Conservation (phyloP, 1,139 yeast genomes). For the Geotrichum fermentans region DNA sequence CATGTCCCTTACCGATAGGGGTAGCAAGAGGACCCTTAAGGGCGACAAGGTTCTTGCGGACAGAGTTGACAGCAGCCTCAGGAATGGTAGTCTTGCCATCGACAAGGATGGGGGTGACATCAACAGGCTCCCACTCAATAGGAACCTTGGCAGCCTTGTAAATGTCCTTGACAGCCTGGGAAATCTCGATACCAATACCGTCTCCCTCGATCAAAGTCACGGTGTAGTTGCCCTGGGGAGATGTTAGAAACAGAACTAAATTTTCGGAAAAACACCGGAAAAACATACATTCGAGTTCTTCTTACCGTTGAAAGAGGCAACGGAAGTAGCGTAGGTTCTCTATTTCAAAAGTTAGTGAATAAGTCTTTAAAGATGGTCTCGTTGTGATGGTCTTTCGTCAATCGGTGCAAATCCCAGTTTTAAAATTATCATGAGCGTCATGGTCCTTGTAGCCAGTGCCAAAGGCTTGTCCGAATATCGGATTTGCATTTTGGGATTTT, state of each 20-base stretch:
- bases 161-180: conserved; percentile 87
- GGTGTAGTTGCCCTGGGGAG: conserved; percentile 50
- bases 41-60: conserved; percentile 95
- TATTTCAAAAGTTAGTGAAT: neutral
- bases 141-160: conserved; percentile 84
- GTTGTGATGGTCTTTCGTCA: neutral
- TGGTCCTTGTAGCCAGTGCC: no score
- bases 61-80: conserved; percentile 76
- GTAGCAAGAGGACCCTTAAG: conserved; percentile 94
- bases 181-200: conserved; percentile 95
- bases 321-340: conserved; percentile 43
- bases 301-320: conserved; percentile 55
- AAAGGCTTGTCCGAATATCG: conserved; percentile 7
- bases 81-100: conserved; percentile 55
- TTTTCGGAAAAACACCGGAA: conserved; percentile 16
- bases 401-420: no score
- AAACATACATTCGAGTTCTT: conserved; percentile 46
- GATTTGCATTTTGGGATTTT: neutral
- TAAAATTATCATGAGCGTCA: no score
- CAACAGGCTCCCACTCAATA: conserved; percentile 88
- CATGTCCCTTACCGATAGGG: conserved; percentile 70
- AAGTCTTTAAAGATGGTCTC: no score
- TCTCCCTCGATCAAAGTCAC: conserved; percentile 98
- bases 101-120: conserved; percentile 58
- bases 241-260: neutral